Percentiles rank a stretch among this genome's conserved stretches.
phyloP scores from a whole-genome alignment of 352 stramenopile genomes.

The Phytophthora tubulina region DNA sequence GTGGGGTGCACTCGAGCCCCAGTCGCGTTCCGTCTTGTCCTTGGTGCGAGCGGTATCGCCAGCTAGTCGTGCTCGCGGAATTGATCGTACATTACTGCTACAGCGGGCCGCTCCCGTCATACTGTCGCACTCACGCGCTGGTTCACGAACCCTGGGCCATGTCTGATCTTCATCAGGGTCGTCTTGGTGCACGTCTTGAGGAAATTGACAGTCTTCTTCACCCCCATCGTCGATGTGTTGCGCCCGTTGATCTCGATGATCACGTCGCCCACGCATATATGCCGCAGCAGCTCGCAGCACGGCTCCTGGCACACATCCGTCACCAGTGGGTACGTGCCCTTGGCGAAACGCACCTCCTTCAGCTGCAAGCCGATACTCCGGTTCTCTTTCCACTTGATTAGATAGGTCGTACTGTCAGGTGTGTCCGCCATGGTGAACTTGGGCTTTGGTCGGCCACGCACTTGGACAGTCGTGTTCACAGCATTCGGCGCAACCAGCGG shows the following conservation, averaged over 20 bases:
- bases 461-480: conserved; percentile 88
- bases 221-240: conserved; percentile 89
- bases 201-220: conserved; percentile 92
- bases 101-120: conserved; percentile 44
- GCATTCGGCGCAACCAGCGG: conserved; percentile 80
- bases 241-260: conserved; percentile 91
- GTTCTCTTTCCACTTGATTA: conserved; percentile 91
- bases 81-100: conserved; percentile 57
- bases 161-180: conserved; percentile 86
- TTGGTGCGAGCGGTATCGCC: conserved; percentile 20
- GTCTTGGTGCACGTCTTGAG: conserved; percentile 89
- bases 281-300: conserved; percentile 84
- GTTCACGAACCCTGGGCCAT: conserved; percentile 75
- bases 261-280: conserved; percentile 87
- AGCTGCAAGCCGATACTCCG: conserved; percentile 88
- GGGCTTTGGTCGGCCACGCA: conserved; percentile 79
- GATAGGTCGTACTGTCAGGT: conserved; percentile 83
- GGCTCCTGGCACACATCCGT: conserved; percentile 86
- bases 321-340: conserved; percentile 84
- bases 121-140: conserved; percentile 81
- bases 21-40: conserved; percentile 17
- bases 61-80: conserved; percentile 33
- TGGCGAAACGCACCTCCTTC: conserved; percentile 80
- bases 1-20: neutral
- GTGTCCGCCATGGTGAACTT: conserved; percentile 84